Percentiles rank a stretch among this genome's conserved stretches.
phyloP scores from a whole-genome alignment of 768 basidiomycete genomes.

The Brasilioporus rufonigricans region DNA sequence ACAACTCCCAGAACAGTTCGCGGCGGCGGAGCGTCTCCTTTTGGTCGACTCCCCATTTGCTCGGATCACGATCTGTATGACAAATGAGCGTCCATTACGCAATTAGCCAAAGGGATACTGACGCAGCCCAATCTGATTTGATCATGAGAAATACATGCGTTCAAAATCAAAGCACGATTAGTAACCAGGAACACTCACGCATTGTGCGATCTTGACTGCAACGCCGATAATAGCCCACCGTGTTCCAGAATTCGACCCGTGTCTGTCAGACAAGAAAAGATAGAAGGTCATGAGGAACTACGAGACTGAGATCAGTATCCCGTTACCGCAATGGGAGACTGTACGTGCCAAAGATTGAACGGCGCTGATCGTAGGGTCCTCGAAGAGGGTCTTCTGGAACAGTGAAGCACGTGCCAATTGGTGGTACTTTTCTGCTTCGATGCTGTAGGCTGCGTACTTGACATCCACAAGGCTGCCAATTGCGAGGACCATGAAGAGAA shows the following conservation, averaged over 20 bases:
- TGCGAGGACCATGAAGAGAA: constrained; percentile 65
- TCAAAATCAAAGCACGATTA: background rate
- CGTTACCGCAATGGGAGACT: constrained; percentile 20
- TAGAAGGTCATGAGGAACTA: constrained; percentile 73
- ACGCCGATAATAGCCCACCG: constrained; percentile 70
- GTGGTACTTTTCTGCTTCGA: constrained; percentile 71
- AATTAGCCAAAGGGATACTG: constrained; percentile 27
- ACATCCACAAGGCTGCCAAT: constrained; percentile 65
- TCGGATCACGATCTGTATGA: constrained; percentile 61
- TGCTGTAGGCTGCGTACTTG: constrained; percentile 51
- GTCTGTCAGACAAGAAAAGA: constrained; percentile 65
- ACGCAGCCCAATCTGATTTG: constrained; percentile 65
- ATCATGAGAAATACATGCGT: constrained; percentile 3
- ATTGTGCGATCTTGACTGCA: constrained; percentile 67
- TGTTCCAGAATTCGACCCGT: constrained; percentile 61
- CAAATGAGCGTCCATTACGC: background rate
- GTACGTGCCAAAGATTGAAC: constrained; percentile 62
- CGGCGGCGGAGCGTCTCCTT: constrained; percentile 61
- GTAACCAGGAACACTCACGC: constrained; percentile 44
- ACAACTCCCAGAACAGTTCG: constrained; percentile 64
- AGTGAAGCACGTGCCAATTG: constrained; percentile 64
- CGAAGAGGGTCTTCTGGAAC: constrained; percentile 62
- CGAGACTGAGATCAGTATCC: constrained; percentile 23
- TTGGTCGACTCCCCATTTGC: constrained; percentile 59
- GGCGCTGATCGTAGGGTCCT: constrained; percentile 64